Base-by-base conservation (phyloP, 2,329 filamentous ascomycete species). In the Aspergillus brunneoviolaceus region DNA sequence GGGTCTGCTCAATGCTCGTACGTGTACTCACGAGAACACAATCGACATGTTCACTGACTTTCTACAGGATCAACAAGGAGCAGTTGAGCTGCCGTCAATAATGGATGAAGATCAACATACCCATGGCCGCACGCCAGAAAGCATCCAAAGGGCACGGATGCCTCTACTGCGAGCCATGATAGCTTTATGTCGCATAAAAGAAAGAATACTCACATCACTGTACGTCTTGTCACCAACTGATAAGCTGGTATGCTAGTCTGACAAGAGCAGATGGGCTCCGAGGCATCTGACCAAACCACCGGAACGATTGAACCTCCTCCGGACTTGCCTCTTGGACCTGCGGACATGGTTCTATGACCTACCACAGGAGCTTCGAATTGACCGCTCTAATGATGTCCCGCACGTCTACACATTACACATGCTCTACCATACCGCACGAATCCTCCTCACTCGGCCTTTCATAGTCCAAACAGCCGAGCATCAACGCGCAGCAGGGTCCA, bases 261-360 rank as follows among this genome's bases (percentile, higher is more conserved):
- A n/a, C 21, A 9, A 29, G 11, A 29, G 2, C 35, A 54, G 52
- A 19, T 55, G 52, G 52, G 52, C 23, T 11, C 52, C 52, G 10
- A 48, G 14, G 16, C 39, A 35, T 31, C 35, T 47, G 19, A 12
- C 47, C 9, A 48, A 48, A 12, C 39, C 19, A 5, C 11, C 16
- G 1, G 52, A 55, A 25, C 23, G 25, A 31, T 9, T 45, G 9
- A 19, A 27, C 19, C 75, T 74, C 55, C 69, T 75, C 21, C 63
- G 72, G 3, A 67, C 66, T 2, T 71, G 68, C 57, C 61, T 74
- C 3, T 61, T 76, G 5, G 68, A 74, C 42, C 65, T 76, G 1
- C 72, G 69, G 57, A 71, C 66, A 1, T 75, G 74, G 74, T 67
- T 72, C 54, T 75, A 76, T 42, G 72, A 76, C 51, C 67, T 76